These are phyloP conservation scores for Boletus barrowsii DNA, from an alignment of 768 basidiomycete genomes.

Conservation along the genomic window DNA sequence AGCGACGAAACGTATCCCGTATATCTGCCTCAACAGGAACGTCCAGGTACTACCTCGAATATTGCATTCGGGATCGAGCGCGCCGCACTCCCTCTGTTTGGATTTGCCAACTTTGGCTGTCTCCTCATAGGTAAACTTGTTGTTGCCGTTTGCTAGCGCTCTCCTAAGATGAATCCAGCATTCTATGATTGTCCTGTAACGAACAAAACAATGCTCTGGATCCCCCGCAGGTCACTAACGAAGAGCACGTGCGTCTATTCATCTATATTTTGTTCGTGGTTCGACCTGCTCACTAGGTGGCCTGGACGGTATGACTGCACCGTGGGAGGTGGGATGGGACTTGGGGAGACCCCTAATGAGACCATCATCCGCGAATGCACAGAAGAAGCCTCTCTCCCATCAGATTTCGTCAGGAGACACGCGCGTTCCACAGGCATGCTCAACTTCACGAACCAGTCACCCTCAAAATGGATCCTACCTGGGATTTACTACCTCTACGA, in stretches of 20 bases:
- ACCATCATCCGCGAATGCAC: conserved; percentile 42
- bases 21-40: conserved; percentile 17
- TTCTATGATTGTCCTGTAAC: conserved; percentile 33
- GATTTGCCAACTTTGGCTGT: conserved; percentile 43
- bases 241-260: conserved; percentile 38
- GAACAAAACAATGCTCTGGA: conserved; percentile 34
- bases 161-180: conserved; percentile 18
- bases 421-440: conserved; percentile 37
- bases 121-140: conserved; percentile 36
- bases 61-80: conserved; percentile 41
- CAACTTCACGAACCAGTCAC: conserved; percentile 42
- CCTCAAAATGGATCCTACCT: conserved; percentile 42
- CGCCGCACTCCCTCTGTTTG: conserved; percentile 43
- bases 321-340: conserved; percentile 41
- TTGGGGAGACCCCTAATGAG: conserved; percentile 35
- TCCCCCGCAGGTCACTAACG: conserved; percentile 38
- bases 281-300: conserved; percentile 15
- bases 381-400: conserved; percentile 43
- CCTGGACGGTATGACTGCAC: conserved; percentile 42
- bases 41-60: neutral
- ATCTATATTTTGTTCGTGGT: neutral
- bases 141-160: neutral
- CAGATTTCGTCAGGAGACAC: conserved; percentile 32
- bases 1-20: conserved; percentile 26
- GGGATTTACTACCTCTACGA: conserved; percentile 46